A percentile compares a stretch with the other conserved stretches of the same genome.
phyloP scores from a whole-genome alignment of 768 basidiomycete species.

The Boletus rufocinnamomeus region DNA sequence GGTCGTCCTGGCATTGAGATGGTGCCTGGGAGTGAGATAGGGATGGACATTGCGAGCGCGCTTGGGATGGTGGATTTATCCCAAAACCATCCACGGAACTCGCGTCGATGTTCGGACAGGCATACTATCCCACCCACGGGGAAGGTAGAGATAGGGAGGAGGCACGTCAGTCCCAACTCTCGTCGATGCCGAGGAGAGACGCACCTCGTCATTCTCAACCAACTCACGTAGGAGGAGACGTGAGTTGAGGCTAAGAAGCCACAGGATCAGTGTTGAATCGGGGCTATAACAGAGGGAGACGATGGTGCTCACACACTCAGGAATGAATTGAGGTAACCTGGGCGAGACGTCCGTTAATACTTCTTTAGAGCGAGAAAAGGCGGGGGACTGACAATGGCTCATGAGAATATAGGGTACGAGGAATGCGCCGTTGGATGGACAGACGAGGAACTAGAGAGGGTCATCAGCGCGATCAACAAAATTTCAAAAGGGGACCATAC shows the following conservation, averaged over 20 bases:
- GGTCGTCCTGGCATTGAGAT: background rate
- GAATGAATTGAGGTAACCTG: conserved; percentile 42
- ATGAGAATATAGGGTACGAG: conserved; percentile 41
- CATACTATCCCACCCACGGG: conserved; percentile 14
- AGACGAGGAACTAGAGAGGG: conserved; percentile 34
- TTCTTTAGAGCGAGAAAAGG: background rate
- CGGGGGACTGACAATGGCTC: conserved; percentile 35
- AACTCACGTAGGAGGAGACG: conserved; percentile 32
- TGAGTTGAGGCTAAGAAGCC: conserved; percentile 27
- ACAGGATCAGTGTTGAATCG: background rate
- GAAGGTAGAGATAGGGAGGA: no score
- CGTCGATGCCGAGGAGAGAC: background rate
- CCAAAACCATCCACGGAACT: conserved; percentile 26
- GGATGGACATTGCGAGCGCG: conserved; percentile 13
- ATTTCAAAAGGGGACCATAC: conserved; percentile 6
- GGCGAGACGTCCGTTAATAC: background rate
- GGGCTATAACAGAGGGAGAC: no score
- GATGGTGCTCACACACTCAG: conserved; percentile 36
- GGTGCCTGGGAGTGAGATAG: conserved; percentile 1
- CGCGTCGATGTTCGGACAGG: conserved; percentile 28
- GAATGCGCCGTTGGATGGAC: conserved; percentile 38
- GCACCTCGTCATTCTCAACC: conserved; percentile 29
- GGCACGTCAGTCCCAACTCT: background rate
- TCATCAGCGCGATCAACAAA: conserved; percentile 2
- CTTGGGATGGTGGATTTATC: conserved; percentile 10